Evolutionary conservation across 306 rosid species (phyloP).

Genomic region (Begonia peltatifolia): DNA sequence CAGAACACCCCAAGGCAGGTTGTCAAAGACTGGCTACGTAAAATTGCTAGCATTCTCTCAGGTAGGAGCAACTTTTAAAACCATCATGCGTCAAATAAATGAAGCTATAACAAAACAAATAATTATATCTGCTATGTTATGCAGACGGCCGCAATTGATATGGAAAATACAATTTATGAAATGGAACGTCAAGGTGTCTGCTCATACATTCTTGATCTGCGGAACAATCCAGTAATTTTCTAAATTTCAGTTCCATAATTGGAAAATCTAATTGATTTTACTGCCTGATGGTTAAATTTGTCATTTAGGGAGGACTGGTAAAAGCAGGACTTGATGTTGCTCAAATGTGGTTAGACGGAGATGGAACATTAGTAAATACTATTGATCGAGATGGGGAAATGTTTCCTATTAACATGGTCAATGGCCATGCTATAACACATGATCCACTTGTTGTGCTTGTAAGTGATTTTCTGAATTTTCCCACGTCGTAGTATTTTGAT

Average conservation of each 20-base stretch:
- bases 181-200: slow-evolving; percentile 79
- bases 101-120: background rate
- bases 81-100: background rate
- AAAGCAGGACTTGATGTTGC: slow-evolving; percentile 91
- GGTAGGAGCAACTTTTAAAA: slow-evolving; percentile 23
- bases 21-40: slow-evolving; percentile 76
- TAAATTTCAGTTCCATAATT: background rate
- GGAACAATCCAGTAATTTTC: slow-evolving; percentile 78
- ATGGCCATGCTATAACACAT: slow-evolving; percentile 86
- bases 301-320: slow-evolving; percentile 81
- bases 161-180: slow-evolving; percentile 64
- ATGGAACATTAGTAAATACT: slow-evolving; percentile 86
- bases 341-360: slow-evolving; percentile 92
- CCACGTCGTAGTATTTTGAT: background rate
- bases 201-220: slow-evolving; percentile 82
- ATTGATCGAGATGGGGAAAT: slow-evolving; percentile 72
- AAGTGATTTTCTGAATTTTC: slow-evolving; percentile 20
- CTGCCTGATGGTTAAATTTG: slow-evolving; percentile 1
- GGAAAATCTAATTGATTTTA: slow-evolving; percentile 5
- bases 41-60: slow-evolving; percentile 78
- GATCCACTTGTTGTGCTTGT: slow-evolving; percentile 95
- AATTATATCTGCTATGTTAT: background rate
- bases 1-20: slow-evolving; percentile 48
- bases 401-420: slow-evolving; percentile 62
- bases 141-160: slow-evolving; percentile 83